These are phyloP conservation scores for Cucurbita maxima DNA, from an alignment of 306 rosid genomes.

Conservation along the genomic window DNA sequence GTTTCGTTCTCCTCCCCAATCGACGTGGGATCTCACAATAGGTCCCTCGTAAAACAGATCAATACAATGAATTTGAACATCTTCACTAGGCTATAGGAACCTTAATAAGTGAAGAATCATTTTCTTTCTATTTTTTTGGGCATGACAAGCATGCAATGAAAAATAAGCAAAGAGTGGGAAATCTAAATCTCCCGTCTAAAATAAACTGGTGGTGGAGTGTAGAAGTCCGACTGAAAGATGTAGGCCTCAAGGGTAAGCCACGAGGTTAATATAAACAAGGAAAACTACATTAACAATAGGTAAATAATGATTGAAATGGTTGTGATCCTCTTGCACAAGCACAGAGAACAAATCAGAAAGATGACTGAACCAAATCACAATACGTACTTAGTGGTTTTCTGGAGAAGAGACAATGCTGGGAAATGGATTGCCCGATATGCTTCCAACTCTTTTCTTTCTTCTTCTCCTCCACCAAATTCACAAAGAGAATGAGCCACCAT, in stretches of 20 bases:
- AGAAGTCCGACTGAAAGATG: background rate
- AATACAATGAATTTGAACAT: background rate
- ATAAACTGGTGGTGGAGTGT: background rate
- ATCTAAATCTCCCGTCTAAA: background rate
- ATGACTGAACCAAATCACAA: background rate
- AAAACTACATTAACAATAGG: background rate
- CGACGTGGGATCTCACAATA: background rate
- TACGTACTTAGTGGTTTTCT: conserved; percentile 57
- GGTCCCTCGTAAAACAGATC: background rate
- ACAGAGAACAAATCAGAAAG: background rate
- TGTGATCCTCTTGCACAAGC: background rate
- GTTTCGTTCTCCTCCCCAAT: too few relatives aligned
- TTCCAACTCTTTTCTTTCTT: conserved; percentile 73
- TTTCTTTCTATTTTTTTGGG: background rate
- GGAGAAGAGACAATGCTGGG: conserved; percentile 59
- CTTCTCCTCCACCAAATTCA: conserved; percentile 93
- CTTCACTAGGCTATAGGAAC: background rate
- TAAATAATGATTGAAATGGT: background rate
- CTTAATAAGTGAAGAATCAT: background rate
- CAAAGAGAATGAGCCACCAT: conserved; percentile 98
- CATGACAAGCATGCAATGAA: background rate
- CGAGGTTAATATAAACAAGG: background rate
- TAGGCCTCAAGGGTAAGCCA: background rate
- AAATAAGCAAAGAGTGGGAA: background rate
- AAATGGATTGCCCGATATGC: conserved; percentile 83